Evolutionary conservation across 176 grass and related monocot species (phyloP).

Genomic region (Oryza punctata): DNA sequence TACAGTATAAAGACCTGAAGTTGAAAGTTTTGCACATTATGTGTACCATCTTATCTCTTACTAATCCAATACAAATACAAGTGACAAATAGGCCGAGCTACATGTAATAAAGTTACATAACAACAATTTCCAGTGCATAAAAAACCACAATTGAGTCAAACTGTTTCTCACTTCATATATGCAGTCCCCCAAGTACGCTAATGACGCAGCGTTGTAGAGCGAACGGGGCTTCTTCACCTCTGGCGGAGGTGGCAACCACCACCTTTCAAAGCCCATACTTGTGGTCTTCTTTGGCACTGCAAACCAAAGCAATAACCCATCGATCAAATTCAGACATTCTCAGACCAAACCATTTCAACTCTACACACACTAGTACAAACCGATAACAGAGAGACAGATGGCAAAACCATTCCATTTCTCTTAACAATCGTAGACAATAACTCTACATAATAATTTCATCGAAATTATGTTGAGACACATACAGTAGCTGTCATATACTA

Average conservation of each 20-base stretch:
- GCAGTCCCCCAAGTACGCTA: constrained; percentile 98
- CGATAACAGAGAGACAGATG: not conserved
- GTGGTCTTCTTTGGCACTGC: constrained; percentile 55
- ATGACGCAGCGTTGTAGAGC: constrained; percentile 68
- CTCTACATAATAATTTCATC: not conserved
- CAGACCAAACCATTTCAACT: not conserved
- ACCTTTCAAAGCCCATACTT: constrained; percentile 85
- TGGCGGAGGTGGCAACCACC: constrained; percentile 74
- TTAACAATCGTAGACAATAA: constrained; percentile 1
- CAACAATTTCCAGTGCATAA: not conserved
- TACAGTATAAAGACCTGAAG: constrained; percentile 24
- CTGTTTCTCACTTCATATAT: constrained; percentile 79
- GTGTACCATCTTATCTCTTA: not conserved
- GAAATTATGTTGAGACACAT: not conserved
- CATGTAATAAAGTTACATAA: not conserved
- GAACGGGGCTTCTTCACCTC: constrained; percentile 89
- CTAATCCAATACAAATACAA: not conserved
- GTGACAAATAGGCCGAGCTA: not conserved
- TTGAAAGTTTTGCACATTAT: not conserved
- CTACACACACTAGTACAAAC: not conserved
- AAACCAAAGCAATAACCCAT: constrained; percentile 25
- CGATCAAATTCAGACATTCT: not conserved
- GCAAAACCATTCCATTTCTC: not conserved
- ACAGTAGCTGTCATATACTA: not conserved
- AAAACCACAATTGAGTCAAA: not conserved